Conservation (phyloP, 371 early-diverging fungal genomes). For the Mucor sp. region DNA sequence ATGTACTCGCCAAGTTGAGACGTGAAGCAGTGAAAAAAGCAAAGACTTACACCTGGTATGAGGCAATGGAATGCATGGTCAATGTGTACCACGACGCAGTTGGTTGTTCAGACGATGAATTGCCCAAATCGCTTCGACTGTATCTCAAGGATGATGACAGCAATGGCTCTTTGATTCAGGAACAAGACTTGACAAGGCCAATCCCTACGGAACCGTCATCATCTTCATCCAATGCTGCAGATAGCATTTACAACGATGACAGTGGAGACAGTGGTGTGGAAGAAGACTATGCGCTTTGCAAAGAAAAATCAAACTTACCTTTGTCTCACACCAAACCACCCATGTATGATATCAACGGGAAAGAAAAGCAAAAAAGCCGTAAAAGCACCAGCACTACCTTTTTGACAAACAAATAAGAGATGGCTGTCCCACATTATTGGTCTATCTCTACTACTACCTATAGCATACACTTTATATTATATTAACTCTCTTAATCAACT, state of each 20-base stretch:
- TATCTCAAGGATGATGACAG: neutral
- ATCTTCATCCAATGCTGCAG: neutral
- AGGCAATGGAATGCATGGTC: conserved; percentile 51
- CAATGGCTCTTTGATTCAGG: neutral
- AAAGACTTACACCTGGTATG: conserved; percentile 45
- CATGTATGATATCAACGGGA: neutral
- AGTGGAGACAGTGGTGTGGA: conserved; percentile 30
- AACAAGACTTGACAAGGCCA: neutral
- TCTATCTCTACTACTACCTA: too few relatives aligned
- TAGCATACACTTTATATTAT: too few relatives aligned
- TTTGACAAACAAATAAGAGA: neutral
- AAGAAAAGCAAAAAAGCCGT: neutral
- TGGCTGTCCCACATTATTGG: neutral
- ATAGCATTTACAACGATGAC: neutral
- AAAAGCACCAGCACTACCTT: neutral
- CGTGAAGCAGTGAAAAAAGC: conserved; percentile 27
- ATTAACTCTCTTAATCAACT: neutral
- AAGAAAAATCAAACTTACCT: neutral
- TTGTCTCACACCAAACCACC: neutral
- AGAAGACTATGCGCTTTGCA: conserved; percentile 18
- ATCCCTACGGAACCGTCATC: neutral
- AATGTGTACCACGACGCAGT: conserved; percentile 36
- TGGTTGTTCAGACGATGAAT: neutral
- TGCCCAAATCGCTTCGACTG: neutral
- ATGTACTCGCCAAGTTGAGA: conserved; percentile 18